Evolutionary conservation across 164 flowering plant species (phyloP), one percentile per base, ranked within the genome.

Genomic region (Berberis thunbergii): DNA sequence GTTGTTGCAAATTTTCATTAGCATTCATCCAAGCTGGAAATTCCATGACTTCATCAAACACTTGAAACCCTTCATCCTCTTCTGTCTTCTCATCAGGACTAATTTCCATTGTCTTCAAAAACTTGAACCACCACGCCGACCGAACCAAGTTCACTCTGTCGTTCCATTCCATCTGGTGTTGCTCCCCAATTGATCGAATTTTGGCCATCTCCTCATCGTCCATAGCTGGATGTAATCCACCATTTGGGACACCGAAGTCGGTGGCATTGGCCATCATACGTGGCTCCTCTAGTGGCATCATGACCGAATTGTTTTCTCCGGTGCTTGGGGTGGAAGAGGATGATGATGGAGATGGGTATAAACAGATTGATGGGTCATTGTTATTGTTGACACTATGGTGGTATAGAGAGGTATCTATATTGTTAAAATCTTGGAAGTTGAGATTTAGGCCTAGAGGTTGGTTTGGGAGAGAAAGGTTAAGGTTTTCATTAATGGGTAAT

Each of bases 121-220:
- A 85, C 78, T 85, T 83, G 59, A 80, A 84, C 97, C 99, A 94
- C 83, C 96, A 79, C 0, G 97, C 96, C 7, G 96, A 91, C 2
- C 84, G 83, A 4, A 85, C 82, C 70, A 89, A 71, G 75, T 80
- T 85, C 80, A 89, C 54, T 2, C 77, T 81, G 67, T 91, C 97
- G 63, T 84, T 79, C 97, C 89, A 91, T 66, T 87, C 96, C 84
- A 89, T 85, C 74, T 89, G 82, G 65, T 89, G 89, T 55, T 84
- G 82, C 67, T 89, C 90, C 4, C 99, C 99, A 12, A 89, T 72
- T 13, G 89, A 86, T 49, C 83, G 78, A 43, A 94, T 88, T 87
- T 87, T 88, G 1, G 83, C 89, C 77, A 94, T 84, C 72, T 78
- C 96, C 67, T 84, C 81, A 42, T 81, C 94, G 56, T 80, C 97